Percentiles rank a stretch among this genome's conserved stretches.
These are phyloP conservation scores for Fusarium fracticaudum DNA, from an alignment of 2,329 filamentous ascomycete species.

Conservation along the genomic window DNA sequence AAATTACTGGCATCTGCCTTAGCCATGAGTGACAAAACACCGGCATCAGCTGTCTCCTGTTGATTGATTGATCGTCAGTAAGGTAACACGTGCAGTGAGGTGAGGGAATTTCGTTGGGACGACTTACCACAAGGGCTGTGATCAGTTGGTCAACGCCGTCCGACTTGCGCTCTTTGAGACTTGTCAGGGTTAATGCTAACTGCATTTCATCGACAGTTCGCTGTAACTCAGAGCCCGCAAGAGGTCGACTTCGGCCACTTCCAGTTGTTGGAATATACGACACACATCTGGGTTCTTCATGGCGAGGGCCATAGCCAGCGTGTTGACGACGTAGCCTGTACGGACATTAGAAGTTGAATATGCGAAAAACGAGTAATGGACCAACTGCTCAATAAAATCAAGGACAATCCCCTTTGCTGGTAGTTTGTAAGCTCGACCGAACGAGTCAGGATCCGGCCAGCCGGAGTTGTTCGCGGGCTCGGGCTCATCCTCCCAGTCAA, in stretches of 20 bases:
- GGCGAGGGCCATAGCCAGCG: conserved; percentile 50
- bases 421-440: conserved; percentile 72
- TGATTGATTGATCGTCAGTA: conserved; percentile 15
- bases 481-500: conserved; percentile 68
- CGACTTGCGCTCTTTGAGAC: conserved; percentile 61
- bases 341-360: conserved; percentile 22
- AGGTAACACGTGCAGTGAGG: conserved; percentile 2
- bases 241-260: conserved; percentile 30
- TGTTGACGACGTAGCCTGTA: conserved; percentile 50
- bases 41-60: conserved; percentile 57
- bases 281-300: conserved; percentile 45
- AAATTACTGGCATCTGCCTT: conserved; percentile 57
- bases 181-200: conserved; percentile 70
- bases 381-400: conserved; percentile 76
- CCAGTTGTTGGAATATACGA: conserved; percentile 40
- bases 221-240: conserved; percentile 50
- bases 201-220: conserved; percentile 70
- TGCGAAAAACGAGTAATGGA: conserved; percentile 15
- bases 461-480: conserved; percentile 64
- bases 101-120: not conserved
- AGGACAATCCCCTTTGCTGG: conserved; percentile 72
- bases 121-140: conserved; percentile 70
- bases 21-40: conserved; percentile 60
- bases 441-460: conserved; percentile 67
- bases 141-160: conserved; percentile 64